phyloP scores from a whole-genome alignment of 2,329 filamentous ascomycete genomes.

The Xylariaceae sp. region DNA sequence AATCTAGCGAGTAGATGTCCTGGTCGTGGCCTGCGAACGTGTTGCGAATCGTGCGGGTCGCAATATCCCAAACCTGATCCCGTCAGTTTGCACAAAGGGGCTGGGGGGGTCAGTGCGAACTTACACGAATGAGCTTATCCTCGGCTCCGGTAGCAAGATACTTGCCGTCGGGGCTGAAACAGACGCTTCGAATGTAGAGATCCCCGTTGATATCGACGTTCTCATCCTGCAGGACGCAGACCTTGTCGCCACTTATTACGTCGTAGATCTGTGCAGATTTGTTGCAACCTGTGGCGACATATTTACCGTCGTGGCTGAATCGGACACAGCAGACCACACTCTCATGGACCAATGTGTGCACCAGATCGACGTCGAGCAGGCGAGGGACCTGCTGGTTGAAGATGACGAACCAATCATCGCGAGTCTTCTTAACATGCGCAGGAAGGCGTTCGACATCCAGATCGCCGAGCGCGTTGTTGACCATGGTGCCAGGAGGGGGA shows the following conservation, averaged over 20 bases:
- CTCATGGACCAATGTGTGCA: conserved; percentile 87
- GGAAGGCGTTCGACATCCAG: conserved; percentile 81
- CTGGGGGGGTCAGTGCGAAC: conserved; percentile 24
- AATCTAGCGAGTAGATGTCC: conserved; percentile 96
- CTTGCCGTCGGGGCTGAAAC: conserved; percentile 93
- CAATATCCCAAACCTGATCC: conserved; percentile 86
- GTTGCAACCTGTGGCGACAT: conserved; percentile 94
- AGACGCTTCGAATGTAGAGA: conserved; percentile 94
- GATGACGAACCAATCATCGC: conserved; percentile 89
- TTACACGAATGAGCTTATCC: conserved; percentile 90
- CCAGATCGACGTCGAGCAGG: conserved; percentile 83
- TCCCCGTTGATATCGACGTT: conserved; percentile 82
- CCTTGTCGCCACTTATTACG: conserved; percentile 75
- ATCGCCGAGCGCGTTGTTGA: conserved; percentile 66
- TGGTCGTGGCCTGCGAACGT: conserved; percentile 97
- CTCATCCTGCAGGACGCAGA: conserved; percentile 86
- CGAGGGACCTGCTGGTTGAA: conserved; percentile 91
- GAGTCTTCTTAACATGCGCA: conserved; percentile 79
- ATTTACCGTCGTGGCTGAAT: conserved; percentile 93
- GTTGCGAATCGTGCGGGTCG: conserved; percentile 73
- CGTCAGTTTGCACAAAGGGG: conserved; percentile 5
- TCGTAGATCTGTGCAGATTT: conserved; percentile 99
- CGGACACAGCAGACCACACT: conserved; percentile 97
- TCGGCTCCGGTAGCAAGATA: conserved; percentile 94
- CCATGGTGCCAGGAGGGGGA: conserved; percentile 38